phyloP scores from a whole-genome alignment of 169 alveolate genomes.

The Cryptosporidium tyzzeri region DNA sequence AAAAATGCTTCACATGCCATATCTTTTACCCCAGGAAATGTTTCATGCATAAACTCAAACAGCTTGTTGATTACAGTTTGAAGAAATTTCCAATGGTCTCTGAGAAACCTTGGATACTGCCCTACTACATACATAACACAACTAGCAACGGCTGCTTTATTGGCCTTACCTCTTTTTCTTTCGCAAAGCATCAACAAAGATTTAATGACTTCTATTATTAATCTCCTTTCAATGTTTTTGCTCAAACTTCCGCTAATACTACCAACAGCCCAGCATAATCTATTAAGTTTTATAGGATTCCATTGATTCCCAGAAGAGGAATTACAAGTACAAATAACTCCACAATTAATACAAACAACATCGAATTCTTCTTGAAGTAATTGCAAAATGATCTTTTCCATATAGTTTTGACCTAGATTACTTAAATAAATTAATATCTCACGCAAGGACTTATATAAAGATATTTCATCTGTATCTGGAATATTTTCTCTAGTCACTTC shows the following conservation, averaged over 20 bases:
- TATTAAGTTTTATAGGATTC: conserved; percentile 88
- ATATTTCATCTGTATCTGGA: conserved; percentile 93
- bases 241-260: conserved; percentile 97
- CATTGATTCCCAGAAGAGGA: conserved; percentile 76
- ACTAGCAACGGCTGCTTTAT: conserved; percentile 95
- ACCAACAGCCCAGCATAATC: conserved; percentile 96
- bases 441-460: conserved; percentile 95
- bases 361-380: conserved; percentile 90
- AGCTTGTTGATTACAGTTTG: conserved; percentile 97
- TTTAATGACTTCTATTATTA: conserved; percentile 94
- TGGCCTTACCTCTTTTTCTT: conserved; percentile 95
- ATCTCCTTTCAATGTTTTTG: conserved; percentile 93
- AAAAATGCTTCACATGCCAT: conserved; percentile 98
- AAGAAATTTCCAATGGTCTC: conserved; percentile 96
- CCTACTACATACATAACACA: conserved; percentile 99
- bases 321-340: conserved; percentile 50
- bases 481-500: conserved; percentile 89
- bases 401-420: conserved; percentile 93
- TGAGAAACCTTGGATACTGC: conserved; percentile 97
- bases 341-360: conserved; percentile 48
- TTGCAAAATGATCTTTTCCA: conserved; percentile 91
- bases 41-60: conserved; percentile 99
- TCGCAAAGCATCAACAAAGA: conserved; percentile 95
- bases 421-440: conserved; percentile 94
- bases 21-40: conserved; percentile 98